Evolutionary conservation across 768 basidiomycete genomes (phyloP).

Genomic region (Lactifluus rugatus): DNA sequence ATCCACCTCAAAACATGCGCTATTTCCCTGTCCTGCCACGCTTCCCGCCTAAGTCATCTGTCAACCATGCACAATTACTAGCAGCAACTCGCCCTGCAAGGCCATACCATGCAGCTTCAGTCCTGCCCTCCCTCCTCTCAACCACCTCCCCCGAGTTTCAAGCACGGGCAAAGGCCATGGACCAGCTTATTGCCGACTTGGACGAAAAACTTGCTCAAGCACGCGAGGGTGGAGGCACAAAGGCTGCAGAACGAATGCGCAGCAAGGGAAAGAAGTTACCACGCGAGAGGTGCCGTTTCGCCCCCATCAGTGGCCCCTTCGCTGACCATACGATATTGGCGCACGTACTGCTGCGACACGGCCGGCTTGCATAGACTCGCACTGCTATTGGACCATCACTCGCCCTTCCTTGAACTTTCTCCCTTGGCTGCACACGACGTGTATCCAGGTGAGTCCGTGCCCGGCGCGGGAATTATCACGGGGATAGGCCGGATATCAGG

Average conservation of each 20-base stretch:
- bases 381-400: conserved; percentile 71
- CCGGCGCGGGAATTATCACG: conserved; percentile 85
- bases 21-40: background rate
- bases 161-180: conserved; percentile 59
- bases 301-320: background rate
- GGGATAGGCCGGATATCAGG: conserved; percentile 66
- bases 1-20: background rate
- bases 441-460: conserved; percentile 64
- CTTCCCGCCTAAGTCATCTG: background rate
- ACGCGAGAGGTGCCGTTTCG: conserved; percentile 56
- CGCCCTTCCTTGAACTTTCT: conserved; percentile 86
- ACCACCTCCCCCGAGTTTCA: conserved; percentile 62
- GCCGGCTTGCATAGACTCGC: conserved; percentile 17
- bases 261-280: conserved; percentile 76
- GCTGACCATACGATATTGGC: background rate
- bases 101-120: conserved; percentile 52
- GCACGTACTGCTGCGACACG: background rate
- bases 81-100: background rate
- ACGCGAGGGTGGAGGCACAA: conserved; percentile 64
- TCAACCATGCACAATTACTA: background rate
- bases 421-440: conserved; percentile 81
- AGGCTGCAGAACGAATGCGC: conserved; percentile 65
- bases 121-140: conserved; percentile 65
- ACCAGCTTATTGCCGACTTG: conserved; percentile 53
- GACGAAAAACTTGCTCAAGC: conserved; percentile 49